Evolutionary conservation across 805 yeast species (phyloP), one percentile per base, ranked within the genome.

Genomic region (Torulaspora indica): DNA sequence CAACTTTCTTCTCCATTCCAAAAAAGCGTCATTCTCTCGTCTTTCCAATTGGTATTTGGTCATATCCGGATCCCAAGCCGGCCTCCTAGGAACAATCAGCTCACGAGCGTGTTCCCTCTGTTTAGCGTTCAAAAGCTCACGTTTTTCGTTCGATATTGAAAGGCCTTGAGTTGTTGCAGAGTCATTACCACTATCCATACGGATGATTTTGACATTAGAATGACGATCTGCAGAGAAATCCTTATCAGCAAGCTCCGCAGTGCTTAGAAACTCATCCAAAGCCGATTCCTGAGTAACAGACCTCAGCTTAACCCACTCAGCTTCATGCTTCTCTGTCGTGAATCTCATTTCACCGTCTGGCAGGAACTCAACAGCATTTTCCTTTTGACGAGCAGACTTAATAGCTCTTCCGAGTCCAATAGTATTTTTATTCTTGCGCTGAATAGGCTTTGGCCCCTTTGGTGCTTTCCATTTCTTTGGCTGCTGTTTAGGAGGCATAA

Each of bases 221-320:
- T 81, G 75, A 59, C 83, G 81, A 54, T 91, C 97, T 3, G 98
- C 96, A 7, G 96, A 81, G 69, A 93, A 93, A 69, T 93, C 98
- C 15, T 91, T 89, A 61, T 89, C 96, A 2, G 97, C 96, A 46
- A 93, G 76, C 64, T 88, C 95, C 1, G 98, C 99, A 6, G 97
- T 91, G 59, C 82, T 84, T 58, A 93, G 76, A 65, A 93, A 90
- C 68, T 93, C 99, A 67, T 93, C 98, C 45, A 93, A 68, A 1
- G 97, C 83, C 54, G 84, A 79, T 64, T 93, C 98, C 58, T 93
- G 98, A 0, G 98, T 93, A 12, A 93, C 95, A 2, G 97, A 89
- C 62, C 93, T 78, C 59, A 93, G 70, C 52, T 89, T 87, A 40
- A 86, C 95, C 95, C 96, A 88, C 49, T 75, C 77, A 10, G 88